phyloP scores from a whole-genome alignment of 352 stramenopile species.

The Phytophthora sojae region DNA sequence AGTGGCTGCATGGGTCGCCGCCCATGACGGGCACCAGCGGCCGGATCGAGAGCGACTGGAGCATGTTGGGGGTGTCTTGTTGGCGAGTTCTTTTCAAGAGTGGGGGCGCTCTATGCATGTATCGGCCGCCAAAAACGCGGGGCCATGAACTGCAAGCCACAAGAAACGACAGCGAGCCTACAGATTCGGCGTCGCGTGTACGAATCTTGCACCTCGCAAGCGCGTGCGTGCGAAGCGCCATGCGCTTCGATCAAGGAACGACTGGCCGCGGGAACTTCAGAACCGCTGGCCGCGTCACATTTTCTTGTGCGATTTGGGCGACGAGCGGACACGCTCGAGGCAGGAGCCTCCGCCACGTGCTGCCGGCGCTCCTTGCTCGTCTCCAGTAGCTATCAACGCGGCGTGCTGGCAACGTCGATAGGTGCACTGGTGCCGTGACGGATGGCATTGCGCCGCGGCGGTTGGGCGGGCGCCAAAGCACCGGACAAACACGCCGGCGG shows the following conservation, averaged over 20 bases:
- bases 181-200: not conserved
- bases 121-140: slow-evolving; percentile 26
- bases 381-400: not conserved
- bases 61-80: slow-evolving; percentile 25
- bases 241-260: slow-evolving; percentile 23
- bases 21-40: slow-evolving; percentile 34
- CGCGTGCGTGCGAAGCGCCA: slow-evolving; percentile 29
- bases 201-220: slow-evolving; percentile 29
- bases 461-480: slow-evolving; percentile 32
- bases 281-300: slow-evolving; percentile 30
- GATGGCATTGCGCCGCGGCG: not conserved
- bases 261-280: slow-evolving; percentile 27
- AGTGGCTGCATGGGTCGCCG: slow-evolving; percentile 28
- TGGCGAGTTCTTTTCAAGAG: slow-evolving; percentile 26
- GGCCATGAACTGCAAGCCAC: slow-evolving; percentile 31
- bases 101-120: slow-evolving; percentile 2
- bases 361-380: too few species aligned
- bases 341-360: too few species aligned
- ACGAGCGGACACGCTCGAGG: slow-evolving; percentile 15
- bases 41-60: slow-evolving; percentile 46
- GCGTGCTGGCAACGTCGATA: slow-evolving; percentile 7
- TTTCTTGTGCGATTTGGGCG: slow-evolving; percentile 25
- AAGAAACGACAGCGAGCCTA: slow-evolving; percentile 11
- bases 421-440: slow-evolving; percentile 17
- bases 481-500: slow-evolving; percentile 27